These are phyloP conservation scores for Physaria fendleri DNA, from an alignment of 345 rosid genomes.

Conservation along the genomic window DNA sequence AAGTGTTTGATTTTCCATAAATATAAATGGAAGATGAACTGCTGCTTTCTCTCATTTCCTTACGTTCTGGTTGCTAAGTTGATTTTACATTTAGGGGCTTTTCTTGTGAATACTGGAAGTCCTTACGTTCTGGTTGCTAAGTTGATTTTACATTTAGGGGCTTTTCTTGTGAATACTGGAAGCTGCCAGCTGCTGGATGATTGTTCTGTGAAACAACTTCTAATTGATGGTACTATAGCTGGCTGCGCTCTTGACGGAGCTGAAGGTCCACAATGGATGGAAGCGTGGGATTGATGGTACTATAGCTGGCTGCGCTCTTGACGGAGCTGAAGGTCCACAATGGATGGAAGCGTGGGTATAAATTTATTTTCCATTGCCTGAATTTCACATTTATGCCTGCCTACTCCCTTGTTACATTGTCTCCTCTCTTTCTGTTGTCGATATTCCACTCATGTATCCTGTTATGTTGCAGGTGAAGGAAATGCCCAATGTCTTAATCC, in stretches of 20 bases:
- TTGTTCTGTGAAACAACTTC: constrained; percentile 84
- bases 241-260: constrained; percentile 98
- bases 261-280: constrained; percentile 99
- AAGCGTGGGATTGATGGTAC: constrained; percentile 98
- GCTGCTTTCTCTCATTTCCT: constrained; percentile 5
- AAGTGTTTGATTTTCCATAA: constrained; percentile 1
- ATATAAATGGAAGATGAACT: background rate
- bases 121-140: no score
- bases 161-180: constrained; percentile 94
- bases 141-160: constrained; percentile 46
- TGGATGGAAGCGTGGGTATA: constrained; percentile 99
- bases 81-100: constrained; percentile 54
- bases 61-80: background rate
- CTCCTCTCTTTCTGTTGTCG: background rate
- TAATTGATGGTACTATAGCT: constrained; percentile 91
- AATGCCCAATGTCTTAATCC: constrained; percentile 97
- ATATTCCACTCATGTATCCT: background rate
- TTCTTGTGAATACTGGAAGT: constrained; percentile 96
- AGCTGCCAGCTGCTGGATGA: constrained; percentile 95
- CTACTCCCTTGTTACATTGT: background rate
- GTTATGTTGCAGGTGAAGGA: constrained; percentile 64
- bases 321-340: constrained; percentile 98
- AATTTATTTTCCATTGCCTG: background rate
- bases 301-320: constrained; percentile 94
- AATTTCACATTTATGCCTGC: background rate